Evolutionary conservation across 2,329 filamentous ascomycete genomes (phyloP).

Genomic region (Paraphaeosphaeria sporulosa): DNA sequence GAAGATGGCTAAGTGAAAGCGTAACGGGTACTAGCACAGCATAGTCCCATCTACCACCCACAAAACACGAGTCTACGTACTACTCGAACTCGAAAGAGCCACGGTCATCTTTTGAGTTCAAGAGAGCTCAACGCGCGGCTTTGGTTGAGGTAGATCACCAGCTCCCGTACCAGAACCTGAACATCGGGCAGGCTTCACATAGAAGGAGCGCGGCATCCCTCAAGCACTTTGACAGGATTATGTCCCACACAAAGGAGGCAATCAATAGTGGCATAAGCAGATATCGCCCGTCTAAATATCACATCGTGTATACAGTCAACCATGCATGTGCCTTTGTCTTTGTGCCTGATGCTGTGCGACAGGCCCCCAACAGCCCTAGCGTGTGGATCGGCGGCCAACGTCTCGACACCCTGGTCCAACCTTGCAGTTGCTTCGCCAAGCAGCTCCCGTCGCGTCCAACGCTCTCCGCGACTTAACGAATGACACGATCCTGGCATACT

Average conservation of each 20-base stretch:
- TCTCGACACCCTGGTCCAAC: conserved; percentile 29
- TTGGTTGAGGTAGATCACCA: too few relatives aligned
- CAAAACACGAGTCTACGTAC: not conserved
- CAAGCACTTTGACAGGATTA: not conserved
- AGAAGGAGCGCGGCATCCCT: not conserved
- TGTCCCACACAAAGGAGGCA: not conserved
- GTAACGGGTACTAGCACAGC: not conserved
- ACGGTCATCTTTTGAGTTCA: not conserved
- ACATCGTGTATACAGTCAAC: not conserved
- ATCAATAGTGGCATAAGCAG: not conserved
- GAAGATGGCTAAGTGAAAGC: conserved; percentile 60
- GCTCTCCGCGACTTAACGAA: conserved; percentile 30
- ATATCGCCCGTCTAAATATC: not conserved
- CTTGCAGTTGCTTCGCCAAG: conserved; percentile 27
- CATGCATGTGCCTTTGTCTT: not conserved
- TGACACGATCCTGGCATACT: conserved; percentile 19
- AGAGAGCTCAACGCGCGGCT: too few relatives aligned
- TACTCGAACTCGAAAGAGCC: not conserved
- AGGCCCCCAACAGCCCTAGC: conserved; percentile 9
- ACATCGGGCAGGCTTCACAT: not conserved
- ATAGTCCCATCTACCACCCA: not conserved
- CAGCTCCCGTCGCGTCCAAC: conserved; percentile 31
- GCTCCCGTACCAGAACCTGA: too few relatives aligned
- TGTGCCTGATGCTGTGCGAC: not conserved
- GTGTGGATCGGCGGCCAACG: conserved; percentile 35